A percentile compares a stretch with the other conserved stretches of the same genome.
phyloP scores from a whole-genome alignment of 495 filamentous ascomycete genomes.

The Xylaria flabelliformis region DNA sequence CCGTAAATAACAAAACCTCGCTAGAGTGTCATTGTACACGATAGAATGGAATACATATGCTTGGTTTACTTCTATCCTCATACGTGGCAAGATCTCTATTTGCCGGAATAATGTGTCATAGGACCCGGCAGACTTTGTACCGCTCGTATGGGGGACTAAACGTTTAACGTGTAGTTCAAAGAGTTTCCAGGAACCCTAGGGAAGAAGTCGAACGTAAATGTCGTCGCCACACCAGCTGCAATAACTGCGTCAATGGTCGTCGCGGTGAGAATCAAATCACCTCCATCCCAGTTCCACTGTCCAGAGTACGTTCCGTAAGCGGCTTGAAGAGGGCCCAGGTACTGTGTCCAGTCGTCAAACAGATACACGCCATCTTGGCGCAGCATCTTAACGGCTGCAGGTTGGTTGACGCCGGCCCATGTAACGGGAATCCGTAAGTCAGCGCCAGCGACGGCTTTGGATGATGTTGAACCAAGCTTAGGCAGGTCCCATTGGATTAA shows the following conservation, averaged over 20 bases:
- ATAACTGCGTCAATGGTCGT: slow-evolving; percentile 55
- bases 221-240: slow-evolving; percentile 49
- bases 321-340: slow-evolving; percentile 60
- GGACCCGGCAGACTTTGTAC: background rate
- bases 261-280: slow-evolving; percentile 51
- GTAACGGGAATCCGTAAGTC: slow-evolving; percentile 59
- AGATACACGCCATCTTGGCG: slow-evolving; percentile 56
- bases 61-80: background rate
- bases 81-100: background rate
- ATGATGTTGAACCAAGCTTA: slow-evolving; percentile 45
- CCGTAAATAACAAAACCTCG: background rate
- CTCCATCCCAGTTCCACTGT: slow-evolving; percentile 59
- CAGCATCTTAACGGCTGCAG: slow-evolving; percentile 62
- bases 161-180: slow-evolving; percentile 55
- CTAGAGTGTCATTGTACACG: too few species aligned
- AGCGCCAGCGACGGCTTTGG: slow-evolving; percentile 49
- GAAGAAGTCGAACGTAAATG: slow-evolving; percentile 62
- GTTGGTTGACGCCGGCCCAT: slow-evolving; percentile 54
- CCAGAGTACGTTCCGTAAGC: slow-evolving; percentile 53
- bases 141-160: slow-evolving; percentile 29
- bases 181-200: slow-evolving; percentile 52
- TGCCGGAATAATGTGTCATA: background rate
- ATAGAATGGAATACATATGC: background rate
- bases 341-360: slow-evolving; percentile 65
- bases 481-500: slow-evolving; percentile 60